phyloP scores from a whole-genome alignment of 805 yeast species.

The Myxozyma kluyveri region DNA sequence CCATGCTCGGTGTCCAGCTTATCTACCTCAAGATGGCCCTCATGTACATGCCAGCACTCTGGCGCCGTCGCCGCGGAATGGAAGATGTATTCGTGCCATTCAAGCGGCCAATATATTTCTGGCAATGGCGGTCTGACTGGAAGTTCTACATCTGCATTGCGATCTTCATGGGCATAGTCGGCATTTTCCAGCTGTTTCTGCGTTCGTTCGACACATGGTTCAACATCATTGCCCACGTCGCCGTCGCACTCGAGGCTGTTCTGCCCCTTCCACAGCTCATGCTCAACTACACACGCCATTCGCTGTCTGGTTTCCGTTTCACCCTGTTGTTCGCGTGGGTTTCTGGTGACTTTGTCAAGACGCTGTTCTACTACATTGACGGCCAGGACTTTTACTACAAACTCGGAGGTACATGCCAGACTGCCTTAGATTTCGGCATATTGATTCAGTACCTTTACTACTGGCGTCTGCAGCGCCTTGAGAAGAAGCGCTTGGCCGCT shows the following conservation, averaged over 20 bases:
- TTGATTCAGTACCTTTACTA: constrained; percentile 71
- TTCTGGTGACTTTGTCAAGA: constrained; percentile 80
- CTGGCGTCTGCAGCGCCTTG: constrained; percentile 28
- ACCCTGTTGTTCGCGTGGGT: constrained; percentile 79
- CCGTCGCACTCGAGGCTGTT: constrained; percentile 54
- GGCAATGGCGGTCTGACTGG: constrained; percentile 77
- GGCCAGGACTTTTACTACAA: constrained; percentile 48
- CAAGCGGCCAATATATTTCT: constrained; percentile 59
- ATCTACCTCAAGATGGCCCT: constrained; percentile 63
- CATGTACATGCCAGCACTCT: constrained; percentile 33
- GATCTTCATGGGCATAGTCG: constrained; percentile 45
- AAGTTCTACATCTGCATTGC: constrained; percentile 54
- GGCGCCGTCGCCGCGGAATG: constrained; percentile 21
- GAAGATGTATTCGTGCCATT: constrained; percentile 27
- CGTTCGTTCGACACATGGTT: constrained; percentile 43
- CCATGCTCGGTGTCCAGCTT: constrained; percentile 81
- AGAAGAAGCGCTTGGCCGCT: constrained; percentile 9
- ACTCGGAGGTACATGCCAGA: constrained; percentile 68
- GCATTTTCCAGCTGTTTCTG: constrained; percentile 45
- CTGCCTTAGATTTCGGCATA: constrained; percentile 67
- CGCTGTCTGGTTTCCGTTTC: constrained; percentile 75
- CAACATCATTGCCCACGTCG: constrained; percentile 56
- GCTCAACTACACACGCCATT: constrained; percentile 73
- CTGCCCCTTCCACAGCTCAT: constrained; percentile 53
- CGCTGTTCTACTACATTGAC: constrained; percentile 71